Evolutionary conservation across 2,329 filamentous ascomycete species (phyloP), one percentile per base, ranked within the genome.

Genomic region (Xylariaceae sp.): DNA sequence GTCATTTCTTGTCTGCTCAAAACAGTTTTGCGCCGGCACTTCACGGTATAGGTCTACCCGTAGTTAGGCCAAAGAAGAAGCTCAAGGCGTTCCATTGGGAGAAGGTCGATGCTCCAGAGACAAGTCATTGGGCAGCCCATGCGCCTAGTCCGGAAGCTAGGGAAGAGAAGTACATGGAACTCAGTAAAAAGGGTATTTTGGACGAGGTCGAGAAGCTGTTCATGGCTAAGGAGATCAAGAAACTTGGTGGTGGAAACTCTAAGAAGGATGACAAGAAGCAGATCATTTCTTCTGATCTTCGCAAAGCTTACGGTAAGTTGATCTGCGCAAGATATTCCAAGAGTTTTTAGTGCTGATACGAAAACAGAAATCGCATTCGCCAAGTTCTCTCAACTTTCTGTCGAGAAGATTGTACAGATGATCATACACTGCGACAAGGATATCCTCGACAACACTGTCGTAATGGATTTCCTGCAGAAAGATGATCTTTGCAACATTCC

Each of bases 61-160:
- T 92, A 61, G 90, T 92, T 55, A 82, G 93, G 67, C 92, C 94
- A 18, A 97, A 97, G 84, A 97, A 96, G 86, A 99, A 97, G 81
- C 90, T 99, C 75, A 99, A 99, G 85, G 93, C 93, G 60, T 82
- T 99, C 67, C 94, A 99, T 78, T 97, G 94, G 93, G 94, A 99
- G 77, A 97, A 97, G 80, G 91, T 99, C 57, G 94, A 99, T 75
- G 84, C 89, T 56, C 90, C 92, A 18, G 86, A 94, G 72, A 89
- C 91, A 54, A 97, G 93, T 56, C 90, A 97, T 68, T 97, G 93
- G 93, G 92, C 92, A 39, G 82, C 85, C 6, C 91, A 96, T 73
- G 85, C 89, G 35, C 88, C 90, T 4, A 95, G 90, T n/a, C 84
- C 87, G 3, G 88, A 95, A 72, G 89, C 89, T 62, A 90, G 92